Base-by-base conservation (phyloP, 148 eudicot species). In the Rhododendron simsii region DNA sequence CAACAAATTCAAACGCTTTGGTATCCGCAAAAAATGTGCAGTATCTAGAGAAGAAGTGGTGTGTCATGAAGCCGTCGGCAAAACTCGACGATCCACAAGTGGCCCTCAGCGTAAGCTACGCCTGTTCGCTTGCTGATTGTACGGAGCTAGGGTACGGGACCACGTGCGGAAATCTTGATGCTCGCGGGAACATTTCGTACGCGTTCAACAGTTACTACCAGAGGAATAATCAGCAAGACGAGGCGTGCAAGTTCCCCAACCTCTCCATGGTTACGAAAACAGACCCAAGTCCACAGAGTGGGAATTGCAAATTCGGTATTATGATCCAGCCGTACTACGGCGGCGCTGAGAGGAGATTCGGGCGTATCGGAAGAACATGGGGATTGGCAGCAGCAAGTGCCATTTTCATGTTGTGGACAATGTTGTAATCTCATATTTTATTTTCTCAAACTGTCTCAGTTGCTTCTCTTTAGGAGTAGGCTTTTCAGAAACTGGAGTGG, bases 201-300 rank as follows among this genome's bases (percentile, higher is more conserved):
- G 98, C 99, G 2, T 96, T 88, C 79, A 96, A 96, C 57, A 93
- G 95, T 89, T 95, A 93, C 61, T 96, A 91, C 86, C 99, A 96
- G 91, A 91, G 55, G 65, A 91, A 95, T 59, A 93, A 96, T 87
- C 99, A 96, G 90, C 89, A 78, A 7, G 98, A 95, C 5, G 88
- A 89, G 61, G 98, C 99, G 0, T 96, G 99, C 84, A 90, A 90
- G 79, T 96, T 96, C 84, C 78, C 81, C 0, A 89, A 90, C 57
- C 91, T 96, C 10, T 93, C 89, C n/a, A 92, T 91, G n/a, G 77
- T 93, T 14, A 94, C 97, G 0, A 91, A 90, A 81, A 87, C 91
- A 7, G 92, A 96, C 89, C 97, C 98, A 9, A 89, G 95, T 89
- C 97, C 98, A 12, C 86, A 96, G 1, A 81, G 35, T 3, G 90